A percentile compares a stretch with the other conserved stretches of the same genome.
Evolutionary conservation across 2,329 filamentous ascomycete species (phyloP).

Genomic region (Cladorrhinum sp.): DNA sequence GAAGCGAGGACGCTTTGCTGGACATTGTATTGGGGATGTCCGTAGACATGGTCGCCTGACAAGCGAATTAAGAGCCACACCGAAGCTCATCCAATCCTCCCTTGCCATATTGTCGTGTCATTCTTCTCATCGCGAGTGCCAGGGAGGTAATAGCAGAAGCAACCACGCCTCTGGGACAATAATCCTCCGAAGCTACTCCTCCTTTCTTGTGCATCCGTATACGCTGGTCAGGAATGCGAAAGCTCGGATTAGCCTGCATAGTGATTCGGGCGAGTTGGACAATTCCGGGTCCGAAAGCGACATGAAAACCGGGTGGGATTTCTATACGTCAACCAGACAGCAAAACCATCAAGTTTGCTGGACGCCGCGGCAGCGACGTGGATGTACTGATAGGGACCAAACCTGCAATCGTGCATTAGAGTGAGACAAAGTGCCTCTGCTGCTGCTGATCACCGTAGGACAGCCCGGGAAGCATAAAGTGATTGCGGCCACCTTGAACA

Average conservation of each 20-base stretch:
- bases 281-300: slow-evolving; percentile 1
- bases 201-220: not conserved
- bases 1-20: slow-evolving; percentile 10
- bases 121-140: slow-evolving; percentile 4
- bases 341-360: no score
- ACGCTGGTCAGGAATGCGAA: not conserved
- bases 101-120: not conserved
- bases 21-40: slow-evolving; percentile 30
- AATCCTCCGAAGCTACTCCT: slow-evolving; percentile 3
- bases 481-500: not conserved
- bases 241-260: not conserved
- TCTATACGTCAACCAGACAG: not conserved
- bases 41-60: slow-evolving; percentile 14
- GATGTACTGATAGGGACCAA: not conserved
- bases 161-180: slow-evolving; percentile 5
- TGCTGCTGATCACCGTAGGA: slow-evolving; percentile 10
- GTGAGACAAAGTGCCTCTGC: slow-evolving; percentile 7
- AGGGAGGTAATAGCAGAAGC: not conserved
- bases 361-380: not conserved
- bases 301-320: not conserved
- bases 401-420: not conserved
- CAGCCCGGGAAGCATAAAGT: not conserved
- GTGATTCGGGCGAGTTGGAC: not conserved
- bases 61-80: slow-evolving; percentile 17
- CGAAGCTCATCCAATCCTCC: not conserved